A percentile compares a stretch with the other conserved stretches of the same genome.
Evolutionary conservation across 768 basidiomycete species (phyloP).

Genomic region (Tylopilus vinaceipallidus): DNA sequence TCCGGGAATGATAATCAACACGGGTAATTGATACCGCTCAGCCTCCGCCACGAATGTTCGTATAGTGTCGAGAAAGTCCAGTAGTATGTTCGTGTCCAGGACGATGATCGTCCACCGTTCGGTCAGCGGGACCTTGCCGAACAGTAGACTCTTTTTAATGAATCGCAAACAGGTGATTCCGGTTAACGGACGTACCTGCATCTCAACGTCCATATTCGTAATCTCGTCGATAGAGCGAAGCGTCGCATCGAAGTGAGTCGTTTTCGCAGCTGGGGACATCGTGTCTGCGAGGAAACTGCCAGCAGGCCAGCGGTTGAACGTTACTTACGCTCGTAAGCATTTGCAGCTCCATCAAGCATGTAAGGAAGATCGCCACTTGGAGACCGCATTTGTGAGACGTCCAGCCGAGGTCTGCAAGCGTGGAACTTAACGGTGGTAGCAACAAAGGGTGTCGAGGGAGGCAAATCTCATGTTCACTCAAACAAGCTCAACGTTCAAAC

Average conservation of each 20-base stretch:
- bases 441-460: no score
- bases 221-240: slow-evolving; percentile 52
- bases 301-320: background rate
- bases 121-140: slow-evolving; percentile 39
- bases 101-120: slow-evolving; percentile 52
- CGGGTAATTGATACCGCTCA: slow-evolving; percentile 46
- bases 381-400: slow-evolving; percentile 5
- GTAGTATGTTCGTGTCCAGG: slow-evolving; percentile 77
- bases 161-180: background rate
- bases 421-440: background rate
- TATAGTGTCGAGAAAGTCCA: slow-evolving; percentile 64
- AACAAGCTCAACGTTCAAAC: no score
- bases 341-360: background rate
- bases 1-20: slow-evolving; percentile 67
- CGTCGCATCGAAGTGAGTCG: slow-evolving; percentile 34
- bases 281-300: background rate
- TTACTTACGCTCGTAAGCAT: slow-evolving; percentile 10
- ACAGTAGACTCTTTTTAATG: background rate
- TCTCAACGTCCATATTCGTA: slow-evolving; percentile 68
- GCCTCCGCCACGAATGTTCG: slow-evolving; percentile 64
- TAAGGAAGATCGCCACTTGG: background rate
- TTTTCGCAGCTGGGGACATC: slow-evolving; percentile 7
- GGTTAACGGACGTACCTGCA: slow-evolving; percentile 51
- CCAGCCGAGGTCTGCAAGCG: background rate
- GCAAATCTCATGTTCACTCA: no score